Evolutionary conservation across 225 moss, liverwort and hornwort genomes (phyloP).

Genomic region (Polytrichum formosum): DNA sequence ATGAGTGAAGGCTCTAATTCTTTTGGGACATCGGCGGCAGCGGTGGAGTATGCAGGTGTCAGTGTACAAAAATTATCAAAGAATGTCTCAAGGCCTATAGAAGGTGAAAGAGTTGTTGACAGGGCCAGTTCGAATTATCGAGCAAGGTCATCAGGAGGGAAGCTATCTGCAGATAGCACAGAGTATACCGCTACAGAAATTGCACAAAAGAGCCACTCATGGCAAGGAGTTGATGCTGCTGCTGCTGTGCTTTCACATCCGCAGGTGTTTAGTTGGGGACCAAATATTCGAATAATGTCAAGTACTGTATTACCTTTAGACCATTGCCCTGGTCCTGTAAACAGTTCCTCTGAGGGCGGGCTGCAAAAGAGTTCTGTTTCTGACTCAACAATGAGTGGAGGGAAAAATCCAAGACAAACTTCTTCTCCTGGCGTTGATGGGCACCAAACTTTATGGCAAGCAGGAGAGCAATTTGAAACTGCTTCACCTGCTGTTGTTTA

Average conservation of each 20-base stretch:
- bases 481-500: slow-evolving; percentile 16
- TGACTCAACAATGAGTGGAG: slow-evolving; percentile 16
- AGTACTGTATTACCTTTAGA: slow-evolving; percentile 12
- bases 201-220: slow-evolving; percentile 42
- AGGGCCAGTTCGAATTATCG: slow-evolving; percentile 15
- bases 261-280: slow-evolving; percentile 1
- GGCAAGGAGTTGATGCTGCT: slow-evolving; percentile 66
- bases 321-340: slow-evolving; percentile 20
- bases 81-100: slow-evolving; percentile 25
- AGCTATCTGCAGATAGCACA: slow-evolving; percentile 19
- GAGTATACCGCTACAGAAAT: slow-evolving; percentile 22
- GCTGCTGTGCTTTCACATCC: slow-evolving; percentile 63
- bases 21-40: slow-evolving; percentile 4
- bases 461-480: slow-evolving; percentile 24
- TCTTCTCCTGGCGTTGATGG: slow-evolving; percentile 25
- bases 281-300: too few species aligned
- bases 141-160: slow-evolving; percentile 23
- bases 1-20: slow-evolving; percentile 15
- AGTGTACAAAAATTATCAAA: slow-evolving; percentile 33
- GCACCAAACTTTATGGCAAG: slow-evolving; percentile 31
- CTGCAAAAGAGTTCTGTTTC: slow-evolving; percentile 14
- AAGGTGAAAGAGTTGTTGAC: slow-evolving; percentile 22
- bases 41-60: slow-evolving; percentile 20
- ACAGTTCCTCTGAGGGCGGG: slow-evolving; percentile 11
- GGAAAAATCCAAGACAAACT: slow-evolving; percentile 23